Percentiles rank a stretch among this genome's conserved stretches.
Evolutionary conservation across 768 basidiomycete species (phyloP).

Genomic region (Auricularia cornea): DNA sequence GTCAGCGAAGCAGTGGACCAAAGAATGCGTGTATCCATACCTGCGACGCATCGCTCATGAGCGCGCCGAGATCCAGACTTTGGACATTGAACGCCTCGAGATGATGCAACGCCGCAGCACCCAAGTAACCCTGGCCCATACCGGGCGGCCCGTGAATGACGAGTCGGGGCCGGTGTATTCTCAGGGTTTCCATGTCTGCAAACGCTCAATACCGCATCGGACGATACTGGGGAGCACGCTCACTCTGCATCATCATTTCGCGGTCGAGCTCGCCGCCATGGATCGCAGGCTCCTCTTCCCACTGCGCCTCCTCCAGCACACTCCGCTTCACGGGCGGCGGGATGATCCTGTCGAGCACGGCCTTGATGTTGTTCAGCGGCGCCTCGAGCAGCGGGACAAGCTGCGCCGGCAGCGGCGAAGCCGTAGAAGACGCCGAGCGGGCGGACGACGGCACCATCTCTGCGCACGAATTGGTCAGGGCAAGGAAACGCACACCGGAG

Average conservation of each 20-base stretch:
- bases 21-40: constrained; percentile 29
- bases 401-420: constrained; percentile 77
- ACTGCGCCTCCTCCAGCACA: constrained; percentile 92
- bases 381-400: constrained; percentile 68
- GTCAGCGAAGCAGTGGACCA: not conserved
- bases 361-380: constrained; percentile 63
- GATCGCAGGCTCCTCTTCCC: constrained; percentile 56
- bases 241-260: constrained; percentile 83
- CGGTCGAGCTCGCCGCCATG: constrained; percentile 68
- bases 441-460: constrained; percentile 94
- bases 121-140: constrained; percentile 88
- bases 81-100: constrained; percentile 95
- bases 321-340: constrained; percentile 74
- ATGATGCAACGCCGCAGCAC: constrained; percentile 85
- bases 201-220: not conserved
- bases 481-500: too few species aligned
- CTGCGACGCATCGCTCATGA: constrained; percentile 83
- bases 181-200: constrained; percentile 82
- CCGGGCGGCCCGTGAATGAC: constrained; percentile 72
- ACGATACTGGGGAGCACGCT: constrained; percentile 23
- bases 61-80: constrained; percentile 79
- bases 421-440: constrained; percentile 78
- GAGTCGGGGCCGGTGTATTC: constrained; percentile 84
- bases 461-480: constrained; percentile 23
- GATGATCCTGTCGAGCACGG: constrained; percentile 61